Evolutionary conservation across 169 alveolate genomes (phyloP).

Genomic region (Plasmodium fragile): DNA sequence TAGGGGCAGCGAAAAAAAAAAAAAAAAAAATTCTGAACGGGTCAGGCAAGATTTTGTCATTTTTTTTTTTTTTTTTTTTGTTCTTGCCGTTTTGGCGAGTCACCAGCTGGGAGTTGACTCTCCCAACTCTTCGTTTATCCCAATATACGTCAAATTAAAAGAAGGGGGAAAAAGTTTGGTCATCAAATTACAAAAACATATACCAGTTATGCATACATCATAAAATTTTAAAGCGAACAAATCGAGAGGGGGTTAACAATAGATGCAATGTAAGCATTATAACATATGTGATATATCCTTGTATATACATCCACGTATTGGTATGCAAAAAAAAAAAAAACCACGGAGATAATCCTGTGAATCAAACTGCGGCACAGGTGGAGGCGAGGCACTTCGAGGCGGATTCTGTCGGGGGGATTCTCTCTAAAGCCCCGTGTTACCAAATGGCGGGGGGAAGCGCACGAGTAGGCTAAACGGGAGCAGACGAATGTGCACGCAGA

Average conservation of each 20-base stretch:
- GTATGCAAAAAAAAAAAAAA: not conserved
- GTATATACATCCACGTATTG: not conserved
- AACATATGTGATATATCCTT: too few species aligned
- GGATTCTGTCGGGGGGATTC: not conserved
- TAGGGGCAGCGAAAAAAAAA: not conserved
- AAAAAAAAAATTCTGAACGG: slow-evolving; percentile 5
- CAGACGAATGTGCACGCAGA: not conserved
- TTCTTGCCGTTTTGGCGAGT: not conserved
- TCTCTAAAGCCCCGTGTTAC: not conserved
- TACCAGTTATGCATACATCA: not conserved
- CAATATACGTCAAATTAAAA: not conserved
- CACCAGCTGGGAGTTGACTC: not conserved
- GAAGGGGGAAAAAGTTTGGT: not conserved
- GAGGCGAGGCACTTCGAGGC: not conserved
- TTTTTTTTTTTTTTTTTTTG: not conserved
- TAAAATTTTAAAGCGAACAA: not conserved
- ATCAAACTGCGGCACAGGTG: not conserved
- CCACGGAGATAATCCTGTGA: not conserved
- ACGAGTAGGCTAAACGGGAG: not conserved
- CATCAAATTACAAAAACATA: slow-evolving; percentile 3
- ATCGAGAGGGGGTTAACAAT: not conserved
- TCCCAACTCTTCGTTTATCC: not conserved
- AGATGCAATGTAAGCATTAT: not conserved
- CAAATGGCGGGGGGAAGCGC: not conserved
- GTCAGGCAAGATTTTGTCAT: not conserved